Percentiles rank a stretch among this genome's conserved stretches.
These are phyloP conservation scores for Fraxinus albicans DNA, from an alignment of 305 asterid genomes.

Conservation along the genomic window DNA sequence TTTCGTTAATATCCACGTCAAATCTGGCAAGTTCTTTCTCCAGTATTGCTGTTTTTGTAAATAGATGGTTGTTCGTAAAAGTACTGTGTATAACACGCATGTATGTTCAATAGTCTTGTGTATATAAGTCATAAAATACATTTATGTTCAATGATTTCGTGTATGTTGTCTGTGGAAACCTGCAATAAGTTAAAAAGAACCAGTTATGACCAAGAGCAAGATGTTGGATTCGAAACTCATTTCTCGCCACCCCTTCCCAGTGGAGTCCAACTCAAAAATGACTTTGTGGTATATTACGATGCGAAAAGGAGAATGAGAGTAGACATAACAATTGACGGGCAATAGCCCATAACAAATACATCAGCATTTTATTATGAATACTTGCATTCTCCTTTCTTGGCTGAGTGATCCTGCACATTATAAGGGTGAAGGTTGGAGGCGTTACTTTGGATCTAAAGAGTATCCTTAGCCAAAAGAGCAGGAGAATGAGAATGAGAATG, in stretches of 20 bases:
- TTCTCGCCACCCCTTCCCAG: neutral
- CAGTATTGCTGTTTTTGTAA: constrained; percentile 23
- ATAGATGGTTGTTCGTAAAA: constrained; percentile 25
- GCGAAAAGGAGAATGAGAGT: neutral
- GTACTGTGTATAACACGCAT: neutral
- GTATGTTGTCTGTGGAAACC: neutral
- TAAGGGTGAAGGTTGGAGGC: neutral
- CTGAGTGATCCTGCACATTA: neutral
- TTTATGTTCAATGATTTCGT: neutral
- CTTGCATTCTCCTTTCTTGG: neutral
- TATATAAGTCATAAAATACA: neutral
- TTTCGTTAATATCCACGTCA: neutral
- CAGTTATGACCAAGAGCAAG: neutral
- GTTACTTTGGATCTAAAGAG: neutral
- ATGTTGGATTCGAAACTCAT: neutral
- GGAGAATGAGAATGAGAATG: neutral
- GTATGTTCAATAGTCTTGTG: neutral
- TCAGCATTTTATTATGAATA: neutral
- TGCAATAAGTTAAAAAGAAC: neutral
- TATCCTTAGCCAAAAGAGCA: too few relatives aligned
- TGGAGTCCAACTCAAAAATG: neutral
- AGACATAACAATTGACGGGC: neutral
- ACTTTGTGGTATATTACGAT: neutral
- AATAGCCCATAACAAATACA: neutral
- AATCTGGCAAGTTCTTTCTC: neutral